A percentile compares a stretch with the other conserved stretches of the same genome.
Evolutionary conservation across 1,139 yeast species (phyloP).

Genomic region (Yamadazyma blattariae): DNA sequence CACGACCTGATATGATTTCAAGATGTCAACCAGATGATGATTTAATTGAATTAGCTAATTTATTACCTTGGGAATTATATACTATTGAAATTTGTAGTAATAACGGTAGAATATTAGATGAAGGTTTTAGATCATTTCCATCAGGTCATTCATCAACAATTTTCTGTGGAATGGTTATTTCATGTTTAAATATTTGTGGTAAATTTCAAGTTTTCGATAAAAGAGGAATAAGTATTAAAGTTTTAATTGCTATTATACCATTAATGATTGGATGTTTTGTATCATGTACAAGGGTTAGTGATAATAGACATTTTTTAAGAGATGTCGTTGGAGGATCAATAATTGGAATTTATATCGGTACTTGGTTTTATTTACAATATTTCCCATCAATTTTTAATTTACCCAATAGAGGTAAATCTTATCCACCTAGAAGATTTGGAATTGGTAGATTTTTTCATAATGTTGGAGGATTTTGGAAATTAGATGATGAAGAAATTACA

Average conservation of each 20-base stretch:
- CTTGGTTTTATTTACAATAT: slow-evolving; percentile 36
- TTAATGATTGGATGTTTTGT: slow-evolving; percentile 34
- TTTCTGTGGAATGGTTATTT: slow-evolving; percentile 41
- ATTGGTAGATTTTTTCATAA: slow-evolving; percentile 20
- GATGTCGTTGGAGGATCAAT: slow-evolving; percentile 43
- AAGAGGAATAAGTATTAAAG: slow-evolving; percentile 34
- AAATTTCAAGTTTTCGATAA: slow-evolving; percentile 36
- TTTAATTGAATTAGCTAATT: slow-evolving; percentile 1
- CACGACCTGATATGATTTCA: slow-evolving; percentile 46
- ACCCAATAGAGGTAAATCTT: slow-evolving; percentile 38
- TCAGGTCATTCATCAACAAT: slow-evolving; percentile 52
- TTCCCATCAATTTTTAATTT: slow-evolving; percentile 36
- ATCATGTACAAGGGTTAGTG: slow-evolving; percentile 44
- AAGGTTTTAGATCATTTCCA: slow-evolving; percentile 52
- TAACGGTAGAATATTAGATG: slow-evolving; percentile 28
- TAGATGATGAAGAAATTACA: slow-evolving; percentile 13
- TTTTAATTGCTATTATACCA: slow-evolving; percentile 34
- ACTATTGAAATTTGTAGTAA: slow-evolving; percentile 36
- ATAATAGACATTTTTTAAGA: slow-evolving; percentile 43
- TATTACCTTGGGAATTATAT: slow-evolving; percentile 17
- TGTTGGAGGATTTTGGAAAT: slow-evolving; percentile 35
- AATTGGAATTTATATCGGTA: slow-evolving; percentile 34
- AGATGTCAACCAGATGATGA: slow-evolving; percentile 35
- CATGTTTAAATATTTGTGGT: slow-evolving; percentile 36
- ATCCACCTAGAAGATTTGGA: slow-evolving; percentile 45